Evolutionary conservation across 1,139 yeast species (phyloP), one percentile per base, ranked within the genome.

Genomic region (Hemisphaericaspora subhashii): DNA sequence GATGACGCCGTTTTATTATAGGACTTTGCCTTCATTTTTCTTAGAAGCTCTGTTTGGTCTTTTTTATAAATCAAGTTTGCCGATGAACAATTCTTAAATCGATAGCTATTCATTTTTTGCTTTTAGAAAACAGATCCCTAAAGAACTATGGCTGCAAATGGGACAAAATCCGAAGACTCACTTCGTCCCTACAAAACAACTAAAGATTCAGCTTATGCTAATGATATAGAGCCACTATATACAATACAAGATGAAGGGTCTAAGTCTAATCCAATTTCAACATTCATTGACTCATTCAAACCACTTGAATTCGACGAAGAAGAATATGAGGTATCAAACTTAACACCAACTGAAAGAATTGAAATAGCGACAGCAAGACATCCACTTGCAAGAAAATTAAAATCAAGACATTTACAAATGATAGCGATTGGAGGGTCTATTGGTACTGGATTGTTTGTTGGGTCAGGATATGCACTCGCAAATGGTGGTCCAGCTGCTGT

Each of bases 401-500:
- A 66, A 44, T 57, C 67, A 30, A 58, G 74, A 44, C 75, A 70
- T 46, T 57, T 70, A 40, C 72, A 66, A 43, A 67, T 68, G 74
- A 68, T 69, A 44, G 73, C 75, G 33, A 62, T 70, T 42, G 75
- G 74, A 37, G 75, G 75, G 34, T 54, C 66, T 36, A 68, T 70
- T 39, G 66, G 68, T 43, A 64, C 80, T 9, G 80, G 80, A 51
- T 58, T 74, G 38, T 73, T 73, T 52, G 84, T 87, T 10, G 84
- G 88, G 40, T 77, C 83, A 44, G 95, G 95, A 20, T 72, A 74
- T 39, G 84, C 85, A 1, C 66, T 88, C 45, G 68, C 74, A 38
- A 68, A 65, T 13, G 86, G 86, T 57, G 92, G 92, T 31, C 90
- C 92, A n/a, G 88, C 81, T 3, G 70, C 81, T 34, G 57, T 81